phyloP scores from a whole-genome alignment of 148 eudicot species.

The Diospyros lotus region DNA sequence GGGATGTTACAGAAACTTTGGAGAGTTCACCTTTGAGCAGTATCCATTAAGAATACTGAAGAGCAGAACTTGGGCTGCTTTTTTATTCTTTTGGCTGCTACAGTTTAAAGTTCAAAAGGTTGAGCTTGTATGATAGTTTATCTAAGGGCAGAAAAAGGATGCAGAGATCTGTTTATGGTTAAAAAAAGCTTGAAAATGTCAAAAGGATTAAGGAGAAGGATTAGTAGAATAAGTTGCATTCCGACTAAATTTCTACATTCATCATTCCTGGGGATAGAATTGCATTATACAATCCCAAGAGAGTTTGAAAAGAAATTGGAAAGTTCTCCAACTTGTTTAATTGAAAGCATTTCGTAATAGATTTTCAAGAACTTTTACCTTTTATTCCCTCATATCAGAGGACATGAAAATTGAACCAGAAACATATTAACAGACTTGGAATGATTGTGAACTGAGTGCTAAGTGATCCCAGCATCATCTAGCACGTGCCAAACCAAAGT shows the following conservation, averaged over 20 bases:
- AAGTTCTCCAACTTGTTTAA: too few relatives aligned
- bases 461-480: neutral
- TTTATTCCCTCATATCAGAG: too few relatives aligned
- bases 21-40: neutral
- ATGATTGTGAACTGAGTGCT: neutral
- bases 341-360: neutral
- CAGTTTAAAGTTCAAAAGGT: neutral
- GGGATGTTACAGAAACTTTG: too few relatives aligned
- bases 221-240: neutral
- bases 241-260: neutral
- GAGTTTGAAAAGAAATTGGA: neutral
- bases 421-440: neutral
- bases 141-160: neutral
- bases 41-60: neutral
- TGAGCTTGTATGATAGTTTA: neutral
- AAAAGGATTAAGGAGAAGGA: neutral
- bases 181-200: too few relatives aligned
- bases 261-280: neutral
- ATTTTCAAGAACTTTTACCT: too few relatives aligned
- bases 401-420: neutral
- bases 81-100: neutral
- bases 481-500: neutral
- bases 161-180: neutral
- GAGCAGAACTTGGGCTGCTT: neutral
- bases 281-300: neutral